Evolutionary conservation across 768 basidiomycete genomes (phyloP).

Genomic region (Mycena kentingensis): DNA sequence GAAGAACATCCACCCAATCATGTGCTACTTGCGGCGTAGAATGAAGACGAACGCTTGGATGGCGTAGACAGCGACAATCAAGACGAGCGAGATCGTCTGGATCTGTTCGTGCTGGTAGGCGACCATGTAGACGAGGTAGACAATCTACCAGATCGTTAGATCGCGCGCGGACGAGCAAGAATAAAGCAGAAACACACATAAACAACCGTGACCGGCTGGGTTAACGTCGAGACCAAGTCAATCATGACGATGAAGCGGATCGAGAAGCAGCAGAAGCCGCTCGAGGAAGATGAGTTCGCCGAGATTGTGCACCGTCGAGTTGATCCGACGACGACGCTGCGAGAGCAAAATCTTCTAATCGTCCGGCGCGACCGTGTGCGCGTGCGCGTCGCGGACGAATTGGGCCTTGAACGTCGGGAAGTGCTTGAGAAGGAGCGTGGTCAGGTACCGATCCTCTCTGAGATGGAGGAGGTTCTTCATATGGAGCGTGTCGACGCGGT

Average conservation of each 20-base stretch:
- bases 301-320: slow-evolving; percentile 97
- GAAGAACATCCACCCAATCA: slow-evolving; percentile 97
- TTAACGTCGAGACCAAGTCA: slow-evolving; percentile 85
- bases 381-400: slow-evolving; percentile 92
- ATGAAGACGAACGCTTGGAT: slow-evolving; percentile 91
- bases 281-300: slow-evolving; percentile 91
- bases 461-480: slow-evolving; percentile 99
- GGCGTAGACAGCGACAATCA: slow-evolving; percentile 95
- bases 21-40: slow-evolving; percentile 93
- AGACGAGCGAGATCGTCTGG: slow-evolving; percentile 80
- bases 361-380: slow-evolving; percentile 92
- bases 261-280: slow-evolving; percentile 97
- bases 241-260: slow-evolving; percentile 99
- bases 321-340: slow-evolving; percentile 99
- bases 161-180: slow-evolving; percentile 16
- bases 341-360: slow-evolving; percentile 93
- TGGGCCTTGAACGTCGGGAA: slow-evolving; percentile 91
- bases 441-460: too few species aligned
- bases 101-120: slow-evolving; percentile 65
- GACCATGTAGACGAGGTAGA: slow-evolving; percentile 83
- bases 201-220: slow-evolving; percentile 85
- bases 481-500: slow-evolving; percentile 94
- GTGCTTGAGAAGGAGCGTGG: too few species aligned
- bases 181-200: slow-evolving; percentile 62
- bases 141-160: slow-evolving; percentile 65